Percentiles rank a stretch among this genome's conserved stretches.
These are phyloP conservation scores for Allium fistulosum DNA, from an alignment of 106 monocot genomes.

Conservation along the genomic window DNA sequence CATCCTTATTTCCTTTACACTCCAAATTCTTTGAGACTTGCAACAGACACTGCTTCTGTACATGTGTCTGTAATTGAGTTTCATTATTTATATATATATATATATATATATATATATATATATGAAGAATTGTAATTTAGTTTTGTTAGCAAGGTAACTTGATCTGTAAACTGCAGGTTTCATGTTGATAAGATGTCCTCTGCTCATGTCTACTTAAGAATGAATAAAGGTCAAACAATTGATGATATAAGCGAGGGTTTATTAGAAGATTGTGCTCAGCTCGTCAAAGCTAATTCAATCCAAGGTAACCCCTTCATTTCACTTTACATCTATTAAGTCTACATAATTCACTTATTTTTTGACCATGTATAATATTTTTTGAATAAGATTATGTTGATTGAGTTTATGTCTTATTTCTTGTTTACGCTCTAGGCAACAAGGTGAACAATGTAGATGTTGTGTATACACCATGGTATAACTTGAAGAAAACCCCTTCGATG, in stretches of 20 bases:
- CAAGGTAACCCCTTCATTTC: constrained; percentile 41
- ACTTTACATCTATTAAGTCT: too few relatives aligned
- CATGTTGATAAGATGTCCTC: constrained; percentile 99
- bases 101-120: too few relatives aligned
- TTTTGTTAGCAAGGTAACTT: not conserved
- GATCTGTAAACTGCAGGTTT: constrained; percentile 48
- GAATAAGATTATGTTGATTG: too few relatives aligned
- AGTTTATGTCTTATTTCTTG: not conserved
- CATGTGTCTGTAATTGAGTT: not conserved
- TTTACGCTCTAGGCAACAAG: constrained; percentile 71
- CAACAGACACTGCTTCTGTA: too few relatives aligned
- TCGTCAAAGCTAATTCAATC: constrained; percentile 97
- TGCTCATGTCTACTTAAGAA: constrained; percentile 89
- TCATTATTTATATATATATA: too few relatives aligned
- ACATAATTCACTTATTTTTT: too few relatives aligned
- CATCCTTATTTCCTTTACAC: too few relatives aligned
- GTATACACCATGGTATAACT: constrained; percentile 94
- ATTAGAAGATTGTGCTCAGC: constrained; percentile 88
- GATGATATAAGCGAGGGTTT: constrained; percentile 89
- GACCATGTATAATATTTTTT: too few relatives aligned
- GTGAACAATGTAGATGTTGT: constrained; percentile 94
- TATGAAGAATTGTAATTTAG: not conserved
- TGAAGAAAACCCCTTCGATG: constrained; percentile 97
- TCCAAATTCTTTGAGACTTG: too few relatives aligned
- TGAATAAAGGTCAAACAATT: constrained; percentile 87